Conservation (phyloP, 2,329 filamentous ascomycete species). For the Fusarium metavorans region DNA sequence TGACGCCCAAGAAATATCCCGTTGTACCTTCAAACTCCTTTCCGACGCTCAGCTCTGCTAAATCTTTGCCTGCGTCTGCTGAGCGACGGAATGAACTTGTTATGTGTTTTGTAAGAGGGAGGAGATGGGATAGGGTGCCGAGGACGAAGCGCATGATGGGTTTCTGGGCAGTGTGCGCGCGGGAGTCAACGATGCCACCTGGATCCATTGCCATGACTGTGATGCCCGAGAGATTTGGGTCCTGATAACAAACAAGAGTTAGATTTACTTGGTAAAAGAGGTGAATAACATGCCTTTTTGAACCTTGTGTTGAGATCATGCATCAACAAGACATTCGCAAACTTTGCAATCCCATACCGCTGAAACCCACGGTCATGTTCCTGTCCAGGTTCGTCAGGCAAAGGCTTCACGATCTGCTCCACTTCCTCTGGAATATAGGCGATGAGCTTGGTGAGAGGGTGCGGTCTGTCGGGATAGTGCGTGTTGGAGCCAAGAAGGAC, state of each 20-base stretch:
- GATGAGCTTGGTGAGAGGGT: constrained; percentile 25
- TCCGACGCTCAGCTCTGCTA: constrained; percentile 26
- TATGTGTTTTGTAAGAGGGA: constrained; percentile 21
- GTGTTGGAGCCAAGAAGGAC: constrained; percentile 29
- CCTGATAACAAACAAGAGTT: not conserved
- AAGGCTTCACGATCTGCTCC: constrained; percentile 11
- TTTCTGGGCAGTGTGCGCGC: constrained; percentile 30
- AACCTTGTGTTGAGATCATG: constrained; percentile 36
- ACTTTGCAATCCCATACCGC: constrained; percentile 36
- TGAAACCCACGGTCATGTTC: constrained; percentile 40
- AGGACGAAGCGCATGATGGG: not conserved
- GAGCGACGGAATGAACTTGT: constrained; percentile 22
- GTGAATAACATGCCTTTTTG: constrained; percentile 3
- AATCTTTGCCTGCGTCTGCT: constrained; percentile 25
- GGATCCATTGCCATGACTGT: constrained; percentile 41
- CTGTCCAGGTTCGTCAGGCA: constrained; percentile 5
- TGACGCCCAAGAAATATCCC: constrained; percentile 27
- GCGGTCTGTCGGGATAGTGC: constrained; percentile 24
- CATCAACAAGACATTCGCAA: constrained; percentile 44
- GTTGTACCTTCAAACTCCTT: not conserved
- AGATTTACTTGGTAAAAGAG: not conserved
- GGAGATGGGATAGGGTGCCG: not conserved
- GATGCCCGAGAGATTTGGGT: constrained; percentile 31
- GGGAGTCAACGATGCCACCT: constrained; percentile 37
- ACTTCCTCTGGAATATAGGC: constrained; percentile 23